phyloP scores from a whole-genome alignment of 805 yeast genomes.

The Saturnispora hagleri region DNA sequence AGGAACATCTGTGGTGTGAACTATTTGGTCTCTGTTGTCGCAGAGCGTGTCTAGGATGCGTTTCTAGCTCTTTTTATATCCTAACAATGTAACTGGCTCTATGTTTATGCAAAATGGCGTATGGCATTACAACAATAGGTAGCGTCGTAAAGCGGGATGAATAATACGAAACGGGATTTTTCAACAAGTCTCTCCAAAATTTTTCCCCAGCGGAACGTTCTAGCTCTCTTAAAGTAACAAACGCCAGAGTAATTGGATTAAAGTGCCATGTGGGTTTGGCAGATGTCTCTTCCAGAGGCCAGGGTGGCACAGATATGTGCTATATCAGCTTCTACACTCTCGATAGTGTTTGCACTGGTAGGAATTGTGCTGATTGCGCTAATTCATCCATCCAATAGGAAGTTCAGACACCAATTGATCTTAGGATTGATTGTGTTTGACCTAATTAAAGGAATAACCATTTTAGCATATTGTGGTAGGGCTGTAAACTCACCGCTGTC shows the following conservation, averaged over 20 bases:
- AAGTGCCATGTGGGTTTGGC: not conserved
- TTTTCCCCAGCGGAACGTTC: not conserved
- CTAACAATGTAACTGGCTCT: not conserved
- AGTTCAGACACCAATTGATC: constrained; percentile 65
- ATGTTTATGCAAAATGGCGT: not conserved
- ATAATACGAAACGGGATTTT: not conserved
- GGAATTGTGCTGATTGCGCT: constrained; percentile 53
- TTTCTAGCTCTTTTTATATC: not conserved
- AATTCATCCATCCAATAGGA: constrained; percentile 53
- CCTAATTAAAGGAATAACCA: constrained; percentile 59
- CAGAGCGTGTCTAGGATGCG: constrained; percentile 7
- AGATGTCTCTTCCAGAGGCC: not conserved
- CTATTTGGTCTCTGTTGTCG: constrained; percentile 8
- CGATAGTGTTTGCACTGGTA: constrained; percentile 44
- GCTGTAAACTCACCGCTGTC: constrained; percentile 6
- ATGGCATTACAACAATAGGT: not conserved
- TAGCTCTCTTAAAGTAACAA: not conserved
- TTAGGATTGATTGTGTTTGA: constrained; percentile 62
- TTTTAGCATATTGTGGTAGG: constrained; percentile 52
- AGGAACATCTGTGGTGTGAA: constrained; percentile 8
- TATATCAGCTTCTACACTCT: constrained; percentile 39
- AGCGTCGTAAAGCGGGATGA: not conserved
- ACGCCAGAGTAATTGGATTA: not conserved
- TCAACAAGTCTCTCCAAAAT: not conserved
- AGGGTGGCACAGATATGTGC: constrained; percentile 30